Base-by-base conservation (phyloP, 73 alveolate genomes). In the Blepharisma japonicum region DNA sequence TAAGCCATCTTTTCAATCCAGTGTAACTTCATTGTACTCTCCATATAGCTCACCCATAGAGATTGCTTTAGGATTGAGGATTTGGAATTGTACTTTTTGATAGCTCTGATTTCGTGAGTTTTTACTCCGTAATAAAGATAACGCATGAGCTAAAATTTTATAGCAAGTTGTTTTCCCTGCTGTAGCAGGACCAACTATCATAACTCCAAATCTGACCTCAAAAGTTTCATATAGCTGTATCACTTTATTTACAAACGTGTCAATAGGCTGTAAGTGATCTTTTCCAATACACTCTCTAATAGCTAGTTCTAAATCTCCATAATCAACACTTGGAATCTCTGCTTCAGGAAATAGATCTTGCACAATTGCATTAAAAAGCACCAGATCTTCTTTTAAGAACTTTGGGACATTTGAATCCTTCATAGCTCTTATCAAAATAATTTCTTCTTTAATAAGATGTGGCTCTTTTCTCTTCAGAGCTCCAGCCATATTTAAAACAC, bases 291-390 rank as follows among this genome's bases (percentile, higher is more conserved):
- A 91, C 77, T 86, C 92, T 54, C 87, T 86, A 55, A 94, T 80
- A 71, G 89, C 83, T 55, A 85, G 90, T 67, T 87, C 84, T 68
- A 95, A 91, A 66, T 90, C 79, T 6, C 94, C 96, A 56, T 91
- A 94, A 71, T 98, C 98, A 67, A 92, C 89, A 48, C 93, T 92
- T 7, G 98, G 98, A 23, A 97, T 97, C 80, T 86, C 90, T 7
- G 89, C 96, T 38, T 97, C 96, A 38, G 99, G 99, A 97, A 98
- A 98, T 82, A 98, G 91, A 89, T 98, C 99, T 68, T 94, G 89
- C 2, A 96, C 94, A 88, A 98, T 97, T 67, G 98, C 98, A 79
- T 83, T 78, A 92, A 97, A 98, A 18, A 98, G 87, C 45, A 99
- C 98, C 68, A 98, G 87, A 83, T 98, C 99, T 55, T 96, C 90